Evolutionary conservation across 2,329 filamentous ascomycete species (phyloP).

Genomic region (Cytospora mali): DNA sequence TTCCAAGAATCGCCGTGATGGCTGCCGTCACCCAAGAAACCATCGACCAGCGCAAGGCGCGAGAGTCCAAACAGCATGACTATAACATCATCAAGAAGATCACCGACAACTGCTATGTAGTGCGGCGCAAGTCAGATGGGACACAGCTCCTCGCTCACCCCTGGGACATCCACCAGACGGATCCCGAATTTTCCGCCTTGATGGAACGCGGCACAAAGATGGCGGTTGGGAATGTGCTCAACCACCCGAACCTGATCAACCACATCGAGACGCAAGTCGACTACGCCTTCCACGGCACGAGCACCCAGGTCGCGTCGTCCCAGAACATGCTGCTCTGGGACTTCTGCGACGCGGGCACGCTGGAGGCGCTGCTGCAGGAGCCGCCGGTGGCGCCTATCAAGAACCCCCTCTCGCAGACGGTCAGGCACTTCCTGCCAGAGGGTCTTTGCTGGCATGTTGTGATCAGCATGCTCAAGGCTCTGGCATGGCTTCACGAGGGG

Average conservation of each 20-base stretch:
- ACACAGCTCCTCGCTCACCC: conserved; percentile 40
- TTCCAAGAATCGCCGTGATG: background rate
- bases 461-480: conserved; percentile 48
- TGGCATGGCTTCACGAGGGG: conserved; percentile 57
- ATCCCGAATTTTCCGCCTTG: conserved; percentile 32
- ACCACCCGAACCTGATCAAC: conserved; percentile 54
- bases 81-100: conserved; percentile 39
- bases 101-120: conserved; percentile 38
- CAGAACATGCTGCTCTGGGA: conserved; percentile 51
- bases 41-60: conserved; percentile 2
- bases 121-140: conserved; percentile 36
- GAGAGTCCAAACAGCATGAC: conserved; percentile 33
- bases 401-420: background rate
- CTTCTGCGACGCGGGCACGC: conserved; percentile 54
- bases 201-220: conserved; percentile 35
- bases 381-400: conserved; percentile 28
- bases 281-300: conserved; percentile 28
- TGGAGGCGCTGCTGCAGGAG: conserved; percentile 43
- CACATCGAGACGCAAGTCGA: conserved; percentile 39
- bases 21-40: conserved; percentile 12
- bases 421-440: conserved; percentile 49
- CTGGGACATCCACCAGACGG: conserved; percentile 28
- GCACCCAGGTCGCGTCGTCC: conserved; percentile 15
- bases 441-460: conserved; percentile 60
- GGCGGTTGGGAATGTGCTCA: conserved; percentile 43